Base-by-base conservation (phyloP, 2,329 filamentous ascomycete species). In the Fusarium acutatum region DNA sequence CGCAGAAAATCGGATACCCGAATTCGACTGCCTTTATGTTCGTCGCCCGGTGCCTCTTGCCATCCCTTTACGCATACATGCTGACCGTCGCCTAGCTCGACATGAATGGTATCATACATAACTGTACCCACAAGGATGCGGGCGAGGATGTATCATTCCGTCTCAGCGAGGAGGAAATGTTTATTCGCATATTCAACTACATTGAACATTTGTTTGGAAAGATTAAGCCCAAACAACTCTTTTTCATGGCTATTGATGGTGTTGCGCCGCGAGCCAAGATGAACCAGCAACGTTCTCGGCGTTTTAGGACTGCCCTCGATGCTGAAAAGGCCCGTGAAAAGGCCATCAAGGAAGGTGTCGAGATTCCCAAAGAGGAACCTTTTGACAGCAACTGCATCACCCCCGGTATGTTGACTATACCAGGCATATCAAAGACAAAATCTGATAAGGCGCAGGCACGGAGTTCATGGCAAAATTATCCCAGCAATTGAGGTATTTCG, bases 381-480 rank as follows among this genome's bases (percentile, higher is more conserved):
- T 99, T 99, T 80, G 96, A 99, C 86, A 98, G 96, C 87, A 99
- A 99, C 83, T 98, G 96, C 82, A 99, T 99, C 79, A 99, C 96
- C 11, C 96, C 96, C 35, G 96, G 93, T 86, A 81, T 44, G 80
- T 35, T 28, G 14, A 18, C 30, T 11, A 13, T 30, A 9, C 37
- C 17, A 10, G 1, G 12, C 30, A n/a, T 15, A 9, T 20, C n/a
- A 24, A 17, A n/a, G 30, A 28, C 24, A 57, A 43, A 57, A 57
- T 73, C 79, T 73, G 49, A 79, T 63, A 18, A 11, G 32, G 20
- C 24, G 34, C 56, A 89, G 84, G 89, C 72, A 99, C 96, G 38
- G 94, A 93, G 77, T 99, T 99, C 83, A 99, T 99, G 96, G 95
- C 96, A 52, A 97, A 96, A 83, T 88, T 99, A 78, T 97, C 96